Conservation (phyloP, 2,329 filamentous ascomycete genomes). For the Fusarium sacchari region DNA sequence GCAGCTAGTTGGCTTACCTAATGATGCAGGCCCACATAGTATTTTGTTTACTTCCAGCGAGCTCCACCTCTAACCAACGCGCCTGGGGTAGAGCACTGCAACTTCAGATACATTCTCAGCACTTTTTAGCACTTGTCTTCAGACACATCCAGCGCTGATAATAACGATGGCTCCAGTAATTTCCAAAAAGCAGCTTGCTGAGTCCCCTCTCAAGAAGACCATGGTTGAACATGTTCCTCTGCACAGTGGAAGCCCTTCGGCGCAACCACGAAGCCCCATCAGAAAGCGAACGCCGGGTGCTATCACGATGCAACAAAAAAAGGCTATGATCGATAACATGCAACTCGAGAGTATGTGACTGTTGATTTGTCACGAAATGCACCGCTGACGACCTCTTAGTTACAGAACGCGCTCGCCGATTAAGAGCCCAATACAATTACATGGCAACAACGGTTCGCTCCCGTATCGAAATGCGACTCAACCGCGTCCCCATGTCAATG, state of each 20-base stretch:
- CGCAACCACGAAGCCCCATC: slow-evolving; percentile 65
- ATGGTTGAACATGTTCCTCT: slow-evolving; percentile 38
- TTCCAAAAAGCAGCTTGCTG: slow-evolving; percentile 47
- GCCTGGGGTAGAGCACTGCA: slow-evolving; percentile 35
- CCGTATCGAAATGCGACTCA: slow-evolving; percentile 91
- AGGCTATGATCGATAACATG: slow-evolving; percentile 87
- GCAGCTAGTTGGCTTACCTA: slow-evolving; percentile 43
- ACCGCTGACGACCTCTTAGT: slow-evolving; percentile 62
- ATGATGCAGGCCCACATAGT: slow-evolving; percentile 11
- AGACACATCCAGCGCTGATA: slow-evolving; percentile 22
- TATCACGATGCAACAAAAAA: slow-evolving; percentile 79
- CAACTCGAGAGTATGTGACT: slow-evolving; percentile 80
- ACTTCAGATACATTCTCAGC: slow-evolving; percentile 21
- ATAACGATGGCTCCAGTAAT: slow-evolving; percentile 59
- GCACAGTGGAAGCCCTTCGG: slow-evolving; percentile 48
- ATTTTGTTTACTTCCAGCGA: slow-evolving; percentile 45
- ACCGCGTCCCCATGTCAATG: slow-evolving; percentile 84
- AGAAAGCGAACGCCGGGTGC: slow-evolving; percentile 67
- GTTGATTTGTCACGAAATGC: slow-evolving; percentile 11
- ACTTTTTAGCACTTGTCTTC: slow-evolving; percentile 15
- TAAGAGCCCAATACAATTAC: slow-evolving; percentile 88
- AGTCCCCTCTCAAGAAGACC: slow-evolving; percentile 31
- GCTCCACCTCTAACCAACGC: slow-evolving; percentile 38
- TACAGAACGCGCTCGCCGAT: slow-evolving; percentile 84
- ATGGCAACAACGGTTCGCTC: slow-evolving; percentile 87